A percentile compares a stretch with the other conserved stretches of the same genome.
Conservation (phyloP, 2,329 filamentous ascomycete genomes). For the Pyrenophora seminiperda region DNA sequence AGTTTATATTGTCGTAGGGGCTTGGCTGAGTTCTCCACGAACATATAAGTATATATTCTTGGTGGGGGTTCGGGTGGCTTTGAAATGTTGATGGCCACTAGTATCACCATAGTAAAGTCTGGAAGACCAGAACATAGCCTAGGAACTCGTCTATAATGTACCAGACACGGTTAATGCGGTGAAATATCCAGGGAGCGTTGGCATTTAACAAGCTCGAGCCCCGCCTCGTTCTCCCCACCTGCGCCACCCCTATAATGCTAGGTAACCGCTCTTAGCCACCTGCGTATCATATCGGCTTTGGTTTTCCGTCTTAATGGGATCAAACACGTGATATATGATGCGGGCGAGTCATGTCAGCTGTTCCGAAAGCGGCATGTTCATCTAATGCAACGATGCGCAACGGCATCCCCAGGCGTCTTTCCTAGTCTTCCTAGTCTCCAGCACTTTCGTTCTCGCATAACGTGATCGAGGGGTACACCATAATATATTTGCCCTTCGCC, state of each 20-base stretch:
- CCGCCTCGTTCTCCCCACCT: not conserved
- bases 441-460: not conserved
- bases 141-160: not conserved
- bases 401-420: conserved; percentile 2
- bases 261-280: not conserved
- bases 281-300: not conserved
- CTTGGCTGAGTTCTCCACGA: too few relatives aligned
- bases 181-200: too few relatives aligned
- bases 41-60: too few relatives aligned
- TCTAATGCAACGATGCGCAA: not conserved
- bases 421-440: not conserved
- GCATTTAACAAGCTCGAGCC: not conserved
- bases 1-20: conserved; percentile 24
- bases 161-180: not conserved
- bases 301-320: not conserved
- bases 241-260: not conserved
- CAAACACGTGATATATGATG: too few relatives aligned
- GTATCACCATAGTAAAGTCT: too few relatives aligned
- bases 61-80: too few relatives aligned
- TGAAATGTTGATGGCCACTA: too few relatives aligned
- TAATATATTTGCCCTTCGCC: too few relatives aligned
- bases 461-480: not conserved
- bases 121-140: too few relatives aligned
- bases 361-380: too few relatives aligned
- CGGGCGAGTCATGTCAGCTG: too few relatives aligned